Evolutionary conservation across 768 basidiomycete genomes (phyloP), one percentile per base, ranked within the genome.

Genomic region (Boletus eberwhitei): DNA sequence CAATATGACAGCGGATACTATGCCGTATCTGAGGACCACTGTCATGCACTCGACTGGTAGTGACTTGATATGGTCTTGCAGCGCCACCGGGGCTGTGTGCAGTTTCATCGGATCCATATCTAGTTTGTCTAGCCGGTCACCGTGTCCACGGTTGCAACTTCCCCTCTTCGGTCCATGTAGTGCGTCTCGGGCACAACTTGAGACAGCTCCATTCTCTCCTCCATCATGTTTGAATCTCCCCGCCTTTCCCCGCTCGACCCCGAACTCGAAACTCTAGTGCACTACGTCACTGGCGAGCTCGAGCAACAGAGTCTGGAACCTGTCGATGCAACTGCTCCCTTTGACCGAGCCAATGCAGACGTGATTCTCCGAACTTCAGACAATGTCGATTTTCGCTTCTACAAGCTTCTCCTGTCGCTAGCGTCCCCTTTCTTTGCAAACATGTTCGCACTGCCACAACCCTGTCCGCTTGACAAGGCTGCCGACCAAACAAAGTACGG

Each of bases 381-480:
- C 60, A 58, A 69, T 21, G 72, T 75, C 58, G 70, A 75, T 54
- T 85, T 84, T 67, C 75, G 75, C 54, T 77, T 81, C 51, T 80
- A 80, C 74, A 81, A 80, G 59, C 59, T 77, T 38, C 70, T 86
- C 51, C 72, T 87, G 12, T 75, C 79, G 17, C 62, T 83, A 16
- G 78, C 82, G 1, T 87, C 86, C 11, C 74, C 79, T 5, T 78
- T 86, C 64, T 86, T 86, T 58, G 72, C 73, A 45, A 73, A 75
- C 57, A 79, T 83, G 72, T 79, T 86, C 58, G 73, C 75, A 8
- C 65, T 85, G 26, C 83, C 83, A 24, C 72, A 74, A 38, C 75
- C 82, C 2, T 43, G 48, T 21, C 51, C 66, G 11, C 57, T 64
- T 9, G 71, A 71, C 42, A 59, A 58, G 14, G 48, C 61, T 17